These are phyloP conservation scores for Mimosa bimucronata DNA, from an alignment of 306 rosid genomes.

Conservation along the genomic window DNA sequence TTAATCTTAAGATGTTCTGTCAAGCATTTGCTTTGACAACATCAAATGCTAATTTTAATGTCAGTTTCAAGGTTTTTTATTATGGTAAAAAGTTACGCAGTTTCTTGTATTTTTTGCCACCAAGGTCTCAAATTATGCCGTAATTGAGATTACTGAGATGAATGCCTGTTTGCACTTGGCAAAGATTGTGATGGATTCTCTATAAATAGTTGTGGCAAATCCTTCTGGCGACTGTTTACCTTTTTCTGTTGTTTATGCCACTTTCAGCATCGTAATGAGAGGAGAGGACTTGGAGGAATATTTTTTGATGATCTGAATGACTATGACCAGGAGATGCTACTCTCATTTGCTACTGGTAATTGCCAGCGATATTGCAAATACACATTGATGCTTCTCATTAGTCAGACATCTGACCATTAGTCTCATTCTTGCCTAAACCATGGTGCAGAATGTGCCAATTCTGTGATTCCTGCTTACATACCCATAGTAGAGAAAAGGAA, in stretches of 20 bases:
- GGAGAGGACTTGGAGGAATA: slow-evolving; percentile 98
- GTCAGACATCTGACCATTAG: not conserved
- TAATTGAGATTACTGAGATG: slow-evolving; percentile 7
- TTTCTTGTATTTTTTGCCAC: not conserved
- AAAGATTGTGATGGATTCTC: slow-evolving; percentile 14
- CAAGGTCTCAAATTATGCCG: not conserved
- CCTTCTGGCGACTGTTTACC: slow-evolving; percentile 26
- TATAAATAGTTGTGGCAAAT: not conserved
- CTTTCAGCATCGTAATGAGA: slow-evolving; percentile 88
- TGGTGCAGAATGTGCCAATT: slow-evolving; percentile 88
- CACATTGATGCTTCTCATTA: slow-evolving; percentile 19
- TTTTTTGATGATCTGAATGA: slow-evolving; percentile 95
- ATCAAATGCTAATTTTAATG: not conserved
- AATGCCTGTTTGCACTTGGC: slow-evolving; percentile 1
- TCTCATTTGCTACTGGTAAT: slow-evolving; percentile 92
- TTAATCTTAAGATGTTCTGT: not conserved
- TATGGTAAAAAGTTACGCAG: not conserved
- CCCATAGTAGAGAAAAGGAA: slow-evolving; percentile 94
- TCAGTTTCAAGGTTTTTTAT: not conserved
- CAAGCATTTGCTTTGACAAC: not conserved
- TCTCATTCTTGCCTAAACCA: slow-evolving; percentile 35
- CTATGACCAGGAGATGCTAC: slow-evolving; percentile 98
- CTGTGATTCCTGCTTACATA: slow-evolving; percentile 88
- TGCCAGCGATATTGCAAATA: slow-evolving; percentile 16
- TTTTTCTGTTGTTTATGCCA: slow-evolving; percentile 34